Evolutionary conservation across 192 early-diverging fungal species (phyloP).

Genomic region (Entomortierella chlamydospora): DNA sequence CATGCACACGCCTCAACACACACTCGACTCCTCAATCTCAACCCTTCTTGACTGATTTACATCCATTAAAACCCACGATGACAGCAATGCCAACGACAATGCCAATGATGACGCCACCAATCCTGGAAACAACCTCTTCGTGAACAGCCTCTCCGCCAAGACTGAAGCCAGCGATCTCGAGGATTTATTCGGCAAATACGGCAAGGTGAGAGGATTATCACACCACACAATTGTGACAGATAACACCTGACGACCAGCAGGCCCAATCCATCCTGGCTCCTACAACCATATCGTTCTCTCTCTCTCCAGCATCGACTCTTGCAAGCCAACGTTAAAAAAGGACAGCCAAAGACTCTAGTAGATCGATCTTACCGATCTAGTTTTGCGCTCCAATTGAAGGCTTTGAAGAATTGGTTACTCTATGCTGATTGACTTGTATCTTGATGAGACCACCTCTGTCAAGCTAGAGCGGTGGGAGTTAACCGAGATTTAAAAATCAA

Average conservation of each 20-base stretch:
- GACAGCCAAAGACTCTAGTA: neutral
- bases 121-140: constrained; percentile 80
- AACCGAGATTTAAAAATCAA: neutral
- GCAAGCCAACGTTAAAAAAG: neutral
- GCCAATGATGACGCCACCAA: constrained; percentile 57
- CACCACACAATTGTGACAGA: neutral
- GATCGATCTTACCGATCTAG: neutral
- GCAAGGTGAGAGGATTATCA: constrained; percentile 63
- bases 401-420: too few relatives aligned
- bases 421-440: too few relatives aligned
- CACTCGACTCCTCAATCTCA: neutral
- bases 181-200: constrained; percentile 77
- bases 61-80: constrained; percentile 1
- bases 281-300: neutral
- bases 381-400: neutral
- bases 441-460: too few relatives aligned
- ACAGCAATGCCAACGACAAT: constrained; percentile 28
- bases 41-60: constrained; percentile 6
- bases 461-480: too few relatives aligned
- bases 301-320: neutral
- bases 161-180: constrained; percentile 73
- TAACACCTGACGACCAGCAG: neutral
- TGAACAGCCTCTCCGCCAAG: constrained; percentile 72
- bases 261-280: neutral
- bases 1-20: constrained; percentile 7